A percentile compares a stretch with the other conserved stretches of the same genome.
Evolutionary conservation across 176 grass and related monocot genomes (phyloP).

Genomic region (Oryza punctata): DNA sequence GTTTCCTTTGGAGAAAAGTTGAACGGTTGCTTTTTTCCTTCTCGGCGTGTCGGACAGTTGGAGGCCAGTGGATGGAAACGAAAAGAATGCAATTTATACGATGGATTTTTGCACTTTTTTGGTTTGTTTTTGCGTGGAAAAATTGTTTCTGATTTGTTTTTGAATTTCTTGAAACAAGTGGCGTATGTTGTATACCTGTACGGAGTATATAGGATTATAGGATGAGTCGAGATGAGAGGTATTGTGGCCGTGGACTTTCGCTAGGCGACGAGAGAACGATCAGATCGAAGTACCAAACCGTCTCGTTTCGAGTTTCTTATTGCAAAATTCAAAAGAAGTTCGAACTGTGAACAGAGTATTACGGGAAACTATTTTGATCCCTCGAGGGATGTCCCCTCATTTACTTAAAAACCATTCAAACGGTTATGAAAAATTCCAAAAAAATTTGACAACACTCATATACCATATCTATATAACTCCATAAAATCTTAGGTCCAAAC

Average conservation of each 20-base stretch:
- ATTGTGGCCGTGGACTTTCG: too few relatives aligned
- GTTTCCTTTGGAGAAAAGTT: neutral
- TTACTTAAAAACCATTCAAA: too few relatives aligned
- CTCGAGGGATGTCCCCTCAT: too few relatives aligned
- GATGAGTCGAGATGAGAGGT: too few relatives aligned
- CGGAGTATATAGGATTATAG: too few relatives aligned
- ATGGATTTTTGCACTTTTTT: neutral
- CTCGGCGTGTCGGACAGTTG: neutral
- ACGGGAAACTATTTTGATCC: too few relatives aligned
- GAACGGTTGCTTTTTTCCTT: neutral
- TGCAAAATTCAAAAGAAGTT: neutral
- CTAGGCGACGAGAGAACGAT: neutral
- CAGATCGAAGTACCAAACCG: neutral
- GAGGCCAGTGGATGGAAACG: neutral
- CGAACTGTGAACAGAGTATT: too few relatives aligned
- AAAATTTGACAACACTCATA: too few relatives aligned
- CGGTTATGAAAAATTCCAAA: too few relatives aligned
- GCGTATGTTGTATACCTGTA: neutral
- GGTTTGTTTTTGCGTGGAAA: neutral
- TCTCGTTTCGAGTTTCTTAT: neutral
- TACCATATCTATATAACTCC: too few relatives aligned
- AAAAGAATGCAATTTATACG: neutral
- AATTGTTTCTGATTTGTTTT: neutral
- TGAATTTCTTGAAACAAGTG: neutral
- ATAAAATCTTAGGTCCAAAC: too few relatives aligned